Evolutionary conservation across 2,329 filamentous ascomycete species (phyloP), one percentile per base, ranked within the genome.

Genomic region (Sphaerostilbella broomeana): DNA sequence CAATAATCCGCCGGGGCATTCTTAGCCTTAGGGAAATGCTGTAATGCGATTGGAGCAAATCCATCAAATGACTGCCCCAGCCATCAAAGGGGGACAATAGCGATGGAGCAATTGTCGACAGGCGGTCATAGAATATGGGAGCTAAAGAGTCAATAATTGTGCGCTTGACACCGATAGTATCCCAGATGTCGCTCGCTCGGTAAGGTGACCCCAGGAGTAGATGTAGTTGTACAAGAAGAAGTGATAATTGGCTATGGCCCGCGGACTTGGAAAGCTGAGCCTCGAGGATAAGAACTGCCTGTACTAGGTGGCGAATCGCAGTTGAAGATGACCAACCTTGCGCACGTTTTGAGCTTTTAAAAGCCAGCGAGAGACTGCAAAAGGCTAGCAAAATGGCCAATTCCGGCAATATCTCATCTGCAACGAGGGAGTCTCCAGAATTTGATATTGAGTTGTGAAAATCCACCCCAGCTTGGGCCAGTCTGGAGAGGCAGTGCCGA

Each of bases 91-190:
- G 46, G 13, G 58, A 52, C 46, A 68, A 46, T 39, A 64, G 44
- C 7, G 51, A 48, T 0, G 75, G 75, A 0, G 73, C 61, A 2
- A 77, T 52, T 1, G 65, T 70, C 1, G 72, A 72, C 5, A 78
- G 56, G 2, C 75, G 66, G 50, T 79, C 75, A 44, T 72, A 70
- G 43, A 75, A 75, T 2, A 75, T 57, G 0, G 73, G 68, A 3
- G 63, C 72, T 1, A 79, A 61, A 0, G 73, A 70, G 45, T 78
- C 73, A n/a, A 75, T 67, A 19, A 77, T 72, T 0, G 71, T 73
- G 16, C 74, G 67, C 55, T 79, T 79, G 2, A 79, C 67, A 3
- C 67, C 71, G 8, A 77, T 61, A 0, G 62, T 62, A 9, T 63
- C 59, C 72, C 73, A 78, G 2, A 73, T 54, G 22, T 67, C 54